Base-by-base conservation (phyloP, 202 grass and related monocot species). In the Cymbopogon flexuosus region DNA sequence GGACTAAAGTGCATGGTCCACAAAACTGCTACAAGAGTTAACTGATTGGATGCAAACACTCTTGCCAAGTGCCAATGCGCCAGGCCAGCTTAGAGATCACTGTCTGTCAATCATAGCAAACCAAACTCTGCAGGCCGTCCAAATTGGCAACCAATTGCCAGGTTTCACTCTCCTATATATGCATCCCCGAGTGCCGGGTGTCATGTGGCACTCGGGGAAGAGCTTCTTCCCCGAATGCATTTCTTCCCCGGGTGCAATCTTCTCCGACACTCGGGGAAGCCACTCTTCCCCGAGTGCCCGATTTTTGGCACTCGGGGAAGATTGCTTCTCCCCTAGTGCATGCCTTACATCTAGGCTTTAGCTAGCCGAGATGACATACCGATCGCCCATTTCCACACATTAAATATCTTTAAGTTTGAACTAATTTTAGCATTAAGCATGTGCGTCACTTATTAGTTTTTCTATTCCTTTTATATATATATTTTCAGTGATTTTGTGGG, bases 401-500 rank as follows among this genome's bases (percentile, higher is more conserved):
- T 41, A 22, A 40, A 22, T 52, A 64, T 0, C 70, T 80, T 76
- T 75, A 80, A 49, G 46, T 14, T 49, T 49, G 18, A 51, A 80
- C 70, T 88, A 80, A 81, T 70, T 35, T 40, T 56, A 70, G 76
- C 81, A 75, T 87, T 68, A 72, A 60, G 14, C 15, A 51, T 69
- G 24, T n/a, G n/a, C 54, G n/a, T 46, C 60, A 62, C 16, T 36
- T 30, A n/a, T 3, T 49, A n/a, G 47, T 5, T 6, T 51, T 77
- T 30, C 4, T n/a, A 6, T 30, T 19, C 8, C 29, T 58, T 22
- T 77, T 22, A 5, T 42, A 13, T 19, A 22, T 45, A 27, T 27
- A 27, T 68, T 51, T 5, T 51, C 56, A 27, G 9, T 69, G 21
- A 31, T 42, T 64, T 42, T 76, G 24, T 84, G 81, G 63, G 64